Evolutionary conservation across 2,329 filamentous ascomycete genomes (phyloP), one percentile per base, ranked within the genome.

Genomic region (Fusarium sp.): DNA sequence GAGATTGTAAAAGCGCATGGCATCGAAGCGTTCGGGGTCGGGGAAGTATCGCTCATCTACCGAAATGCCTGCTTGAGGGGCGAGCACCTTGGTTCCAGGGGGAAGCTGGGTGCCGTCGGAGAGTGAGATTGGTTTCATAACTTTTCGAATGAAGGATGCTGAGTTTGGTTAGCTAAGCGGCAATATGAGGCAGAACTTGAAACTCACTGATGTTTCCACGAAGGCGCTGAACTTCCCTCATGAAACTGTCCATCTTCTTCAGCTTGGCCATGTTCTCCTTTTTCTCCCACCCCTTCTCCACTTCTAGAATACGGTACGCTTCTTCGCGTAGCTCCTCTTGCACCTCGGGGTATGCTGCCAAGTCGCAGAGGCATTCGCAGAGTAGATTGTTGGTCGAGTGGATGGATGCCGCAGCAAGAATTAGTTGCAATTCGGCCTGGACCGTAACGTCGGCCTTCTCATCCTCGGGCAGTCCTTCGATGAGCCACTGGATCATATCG

Each of bases 291-390:
- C 81, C 83, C 5, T 82, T 81, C 8, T 85, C 84, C 3, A 81
- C 79, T 33, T 81, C 78, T 20, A 88, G 75, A 7, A 86, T 81
- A 1, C 80, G 79, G 29, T 80, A 75, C 1, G 86, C 87, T 74
- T 90, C 88, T 27, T 85, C 81, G 3, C 87, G 81, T 62, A 90
- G 77, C 62, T 85, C 83, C 20, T 85, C 80, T 59, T 88, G 84
- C 6, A 85, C 81, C 20, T 88, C 85, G 0, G 84, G 85, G 36
- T 86, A 79, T 5, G 84, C 83, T 4, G 84, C 84, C 16, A 90
- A 79, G 67, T 89, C 87, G 63, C 84, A 87, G 61, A 90, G 80
- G 64, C 85, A 84, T 70, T 88, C 86, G 27, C 84, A 85, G 4
- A 87, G 73, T 4, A 85, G 74, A 20, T 83, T 82, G 67, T 84